phyloP scores from a whole-genome alignment of 1,139 yeast species.

The Kodamaea sp. region DNA sequence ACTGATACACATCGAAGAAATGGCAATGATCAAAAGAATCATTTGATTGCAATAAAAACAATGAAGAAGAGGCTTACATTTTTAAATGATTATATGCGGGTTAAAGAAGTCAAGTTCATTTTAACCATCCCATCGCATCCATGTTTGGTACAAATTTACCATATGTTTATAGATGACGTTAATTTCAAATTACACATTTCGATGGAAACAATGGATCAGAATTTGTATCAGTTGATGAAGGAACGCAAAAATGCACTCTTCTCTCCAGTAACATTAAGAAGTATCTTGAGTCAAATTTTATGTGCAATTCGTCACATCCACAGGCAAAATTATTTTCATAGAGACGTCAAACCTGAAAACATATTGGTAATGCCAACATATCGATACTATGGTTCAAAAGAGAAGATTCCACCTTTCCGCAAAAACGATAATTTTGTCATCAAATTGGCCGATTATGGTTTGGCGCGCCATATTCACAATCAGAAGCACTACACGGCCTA shows the following conservation, averaged over 20 bases:
- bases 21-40: conserved; percentile 7
- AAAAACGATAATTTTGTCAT: conserved; percentile 53
- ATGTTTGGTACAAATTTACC: conserved; percentile 68
- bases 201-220: conserved; percentile 87
- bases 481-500: conserved; percentile 65
- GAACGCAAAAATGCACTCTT: conserved; percentile 50
- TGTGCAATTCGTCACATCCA: conserved; percentile 84
- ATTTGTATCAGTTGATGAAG: conserved; percentile 68
- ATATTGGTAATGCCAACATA: conserved; percentile 63
- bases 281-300: conserved; percentile 67
- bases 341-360: conserved; percentile 81
- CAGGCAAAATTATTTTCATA: conserved; percentile 66
- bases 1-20: conserved; percentile 17
- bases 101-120: conserved; percentile 76
- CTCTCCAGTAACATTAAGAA: conserved; percentile 55
- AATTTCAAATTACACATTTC: conserved; percentile 66
- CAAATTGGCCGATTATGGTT: conserved; percentile 89
- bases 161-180: conserved; percentile 66
- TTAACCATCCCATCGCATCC: conserved; percentile 67
- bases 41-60: conserved; percentile 78
- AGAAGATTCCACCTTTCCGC: conserved; percentile 36
- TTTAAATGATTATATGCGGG: conserved; percentile 54
- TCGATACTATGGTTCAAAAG: conserved; percentile 48
- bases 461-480: conserved; percentile 64
- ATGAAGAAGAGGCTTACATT: conserved; percentile 55